Evolutionary conservation across 345 rosid species (phyloP).

Genomic region (Arabidopsis thaliana): TAIR10.1 NC_003076.8:2176001-2176500

Average conservation of each 20-base stretch:
- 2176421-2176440: background rate
- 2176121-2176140: conserved; percentile 45
- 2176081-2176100: background rate
- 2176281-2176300: background rate
- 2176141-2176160: conserved; percentile 39
- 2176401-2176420: conserved; percentile 31
- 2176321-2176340: background rate
- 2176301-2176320: background rate
- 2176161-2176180: conserved; percentile 21
- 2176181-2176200: conserved; percentile 21
- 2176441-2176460: background rate
- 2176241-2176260: background rate
- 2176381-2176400: background rate
- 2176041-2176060: background rate
- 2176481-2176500: too few species aligned
- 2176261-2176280: background rate
- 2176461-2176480: too few species aligned
- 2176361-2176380: conserved; percentile 21
- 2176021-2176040: conserved; percentile 44
- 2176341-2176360: conserved; percentile 9
- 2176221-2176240: conserved; percentile 30
- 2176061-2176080: background rate
- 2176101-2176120: conserved; percentile 20
- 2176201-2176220: conserved; percentile 34
- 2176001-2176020: conserved; percentile 35